Base-by-base conservation (phyloP, 345 rosid genomes). In the Erucastrum elatum region DNA sequence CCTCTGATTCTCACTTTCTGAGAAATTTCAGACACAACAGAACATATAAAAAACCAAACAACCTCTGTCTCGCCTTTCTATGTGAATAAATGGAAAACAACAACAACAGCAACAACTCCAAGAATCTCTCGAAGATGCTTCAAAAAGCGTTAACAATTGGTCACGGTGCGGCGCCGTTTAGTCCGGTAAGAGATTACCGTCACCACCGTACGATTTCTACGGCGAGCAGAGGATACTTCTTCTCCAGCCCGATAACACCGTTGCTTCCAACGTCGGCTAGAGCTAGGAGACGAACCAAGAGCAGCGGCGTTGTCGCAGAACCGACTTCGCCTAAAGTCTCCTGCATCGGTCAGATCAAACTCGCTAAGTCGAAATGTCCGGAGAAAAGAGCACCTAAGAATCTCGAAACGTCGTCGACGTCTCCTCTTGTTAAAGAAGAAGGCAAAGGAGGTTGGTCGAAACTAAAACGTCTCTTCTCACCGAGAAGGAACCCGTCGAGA, bases 301-400 rank as follows among this genome's bases (percentile, higher is more conserved):
- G 56, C 8, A 51, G 77, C 56, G 82, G 75, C 60, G 84, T 62
- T 3, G 75, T 83, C 6, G 90, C 87, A 6, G 96, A 91, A 64
- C 98, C 98, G 7, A 86, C 87, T 6, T 94, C 98, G 11, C 98
- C 98, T 1, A 94, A 94, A 80, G 84, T 94, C 58, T 94, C 98
- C 0, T 94, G 98, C 82, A 91, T 94, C 83, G 98, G 98, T 68
- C 93, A 91, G 75, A 87, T 94, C 90, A 91, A 94, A 85, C 79
- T 37, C 71, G 60, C 66, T 4, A 80, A 75, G 46, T 49, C 75
- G 12, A 75, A 63, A 56, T 69, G 33, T 30, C 75, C 75, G 12
- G 89, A 70, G 66, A 75, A 39, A 33, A 77, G 46, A 26, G 44
- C 64, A 60, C 34, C 76, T n/a, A 71, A 74, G 41, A 80, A 74